Base-by-base conservation (phyloP, 139 green algal genomes). In the Parachlorella kessleri region DNA sequence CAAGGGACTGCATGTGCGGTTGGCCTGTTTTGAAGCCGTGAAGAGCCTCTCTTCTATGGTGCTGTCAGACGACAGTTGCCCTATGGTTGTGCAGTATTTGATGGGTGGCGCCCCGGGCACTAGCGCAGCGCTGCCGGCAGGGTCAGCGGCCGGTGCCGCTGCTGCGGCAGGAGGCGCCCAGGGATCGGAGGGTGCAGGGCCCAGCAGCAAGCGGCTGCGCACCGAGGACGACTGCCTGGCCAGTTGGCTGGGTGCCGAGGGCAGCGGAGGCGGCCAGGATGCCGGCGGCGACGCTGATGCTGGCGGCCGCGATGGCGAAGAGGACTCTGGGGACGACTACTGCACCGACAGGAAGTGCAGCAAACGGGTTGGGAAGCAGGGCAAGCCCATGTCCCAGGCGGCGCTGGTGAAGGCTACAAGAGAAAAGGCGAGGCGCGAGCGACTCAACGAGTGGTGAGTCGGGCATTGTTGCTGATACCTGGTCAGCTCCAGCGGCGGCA, bases 401-500 rank as follows among this genome's bases (percentile, higher is more conserved):
- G 83, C 83, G 21, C 41, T 40, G 23, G 78, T 64, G 54, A 91
- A 91, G 71, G 85, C 87, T 23, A 73, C 48, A 38, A 73, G 87
- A 3, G 87, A 91, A 70, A 78, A 85, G 48, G 73, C 72, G 14
- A 73, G 87, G 33, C 72, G 87, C 3, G 87, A 91, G 70, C 76
- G 81, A 24, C 69, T 91, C 24, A 91, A 91, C 55, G 80, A 88
- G 18, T 88, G 54, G 76, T 81, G 75, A 36, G 75, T n/a, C n/a
- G n/a, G n/a, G n/a, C n/a, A n/a, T n/a, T n/a, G n/a, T n/a, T n/a
- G n/a, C n/a, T n/a, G n/a, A n/a, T n/a, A n/a, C n/a, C n/a, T n/a
- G n/a, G n/a, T n/a, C n/a, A n/a, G n/a, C n/a, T n/a, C n/a, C n/a
- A n/a, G n/a, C n/a, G n/a, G n/a, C n/a, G n/a, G n/a, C n/a, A n/a